Base-by-base conservation (phyloP, 2,329 filamentous ascomycete species). In the Metarhizium rileyi region DNA sequence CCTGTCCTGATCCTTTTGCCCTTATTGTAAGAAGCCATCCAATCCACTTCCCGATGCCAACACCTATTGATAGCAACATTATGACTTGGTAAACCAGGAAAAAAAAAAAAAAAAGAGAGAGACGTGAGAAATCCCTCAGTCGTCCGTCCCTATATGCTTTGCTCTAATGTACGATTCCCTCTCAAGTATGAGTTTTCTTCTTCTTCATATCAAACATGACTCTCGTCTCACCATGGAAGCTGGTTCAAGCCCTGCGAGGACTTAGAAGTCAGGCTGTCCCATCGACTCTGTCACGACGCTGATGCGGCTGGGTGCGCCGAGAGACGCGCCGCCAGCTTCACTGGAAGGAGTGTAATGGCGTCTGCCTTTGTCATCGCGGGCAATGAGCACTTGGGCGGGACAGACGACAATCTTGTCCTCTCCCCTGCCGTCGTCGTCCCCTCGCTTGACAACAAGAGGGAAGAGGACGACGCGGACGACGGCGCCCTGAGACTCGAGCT, bases 371-470 rank as follows among this genome's bases (percentile, higher is more conserved):
- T 76, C 65, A 46, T 75, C 65, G 59, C 70, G 64, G 58, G 85
- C 86, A 41, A 96, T 80, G 53, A 97, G 78, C 33, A 98, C 93
- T 67, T 97, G 91, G 6, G 94, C 93, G 9, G 91, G 91, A 63
- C 86, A 95, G 42, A 98, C 89, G 44, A 97, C 90, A 55, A 95
- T 88, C 73, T 97, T 90, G 57, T 96, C 90, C 49, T 96, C 89
- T 49, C 90, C 91, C 48, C 85, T 78, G 23, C 90, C 93, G 38
- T 76, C 74, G 63, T 97, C 91, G 61, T 95, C 87, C 48, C 90
- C 91, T 72, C 93, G 94, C 72, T 95, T 95, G 59, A 97, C 88
- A 18, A 98, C 91, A 1, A 97, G 77, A 9, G 94, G 94, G 74
- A 98, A 98, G 38, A 98, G 79, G 2, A 98, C 90, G 53, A 95